Evolutionary conservation across 2,329 filamentous ascomycete species (phyloP), one percentile per base, ranked within the genome.

Genomic region (Cercospora berteroae): DNA sequence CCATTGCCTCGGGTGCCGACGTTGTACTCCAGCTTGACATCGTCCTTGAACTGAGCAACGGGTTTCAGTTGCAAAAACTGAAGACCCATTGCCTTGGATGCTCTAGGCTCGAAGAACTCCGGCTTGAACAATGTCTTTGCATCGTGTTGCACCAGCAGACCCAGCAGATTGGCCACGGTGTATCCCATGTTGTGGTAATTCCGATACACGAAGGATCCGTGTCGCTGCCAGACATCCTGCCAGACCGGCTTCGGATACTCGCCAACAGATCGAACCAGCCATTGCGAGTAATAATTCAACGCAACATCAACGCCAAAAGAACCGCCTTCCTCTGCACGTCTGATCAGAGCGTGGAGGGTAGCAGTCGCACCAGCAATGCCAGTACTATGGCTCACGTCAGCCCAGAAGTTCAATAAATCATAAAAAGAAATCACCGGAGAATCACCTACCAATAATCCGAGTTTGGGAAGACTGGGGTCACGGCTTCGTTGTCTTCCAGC

Each of bases 1-100:
- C 84, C 84, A 73, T 86, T 86, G 7, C 78, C 78, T 70, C 84
- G 78, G 3, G 83, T 84, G 1, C 83, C 82, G 18, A 86, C 77
- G 67, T 84, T 81, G 70, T 79, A 86, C 31, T 77, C 76, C 56
- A 83, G 74, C 59, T 81, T 70, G 5, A 84, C 79, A 31, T 75
- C 72, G 6, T 76, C 75, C 23, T 77, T 73, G 59, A 80, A 85
- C 50, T 77, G 74, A 6, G 82, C 76, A 6, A 86, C 74, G 0
- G 84, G 83, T 69, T 82, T 84, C 7, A 83, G 77, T 18, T 75
- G 76, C 4, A 75, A 68, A 20, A 86, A 76, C 1, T 77, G 74
- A 9, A 72, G 77, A 0, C 77, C 80, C 13, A 84, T 70, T 2
- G 79, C 79, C 59, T 77, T 77, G 3, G 77, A 77, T 12, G 76